Evolutionary conservation across 2,329 filamentous ascomycete genomes (phyloP).

Genomic region (Xylariaceae sp.): DNA sequence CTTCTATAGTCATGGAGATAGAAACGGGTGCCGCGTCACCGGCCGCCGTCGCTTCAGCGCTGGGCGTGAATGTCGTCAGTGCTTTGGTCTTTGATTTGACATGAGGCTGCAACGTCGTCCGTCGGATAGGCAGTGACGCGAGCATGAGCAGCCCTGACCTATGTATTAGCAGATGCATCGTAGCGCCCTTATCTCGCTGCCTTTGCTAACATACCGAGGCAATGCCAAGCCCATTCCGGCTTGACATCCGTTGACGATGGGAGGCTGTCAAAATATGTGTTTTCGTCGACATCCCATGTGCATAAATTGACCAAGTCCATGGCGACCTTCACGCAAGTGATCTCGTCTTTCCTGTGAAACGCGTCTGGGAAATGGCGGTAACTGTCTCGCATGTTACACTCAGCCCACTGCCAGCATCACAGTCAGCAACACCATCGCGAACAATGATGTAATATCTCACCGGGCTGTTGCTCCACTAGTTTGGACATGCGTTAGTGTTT

Average conservation of each 20-base stretch:
- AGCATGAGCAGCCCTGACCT: background rate
- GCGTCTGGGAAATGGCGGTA: background rate
- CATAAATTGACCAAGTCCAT: background rate
- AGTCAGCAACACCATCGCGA: background rate
- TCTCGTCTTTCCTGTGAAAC: background rate
- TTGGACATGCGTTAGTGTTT: background rate
- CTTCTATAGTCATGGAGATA: background rate
- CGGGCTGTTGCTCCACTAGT: background rate
- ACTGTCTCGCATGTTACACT: background rate
- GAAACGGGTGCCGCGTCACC: background rate
- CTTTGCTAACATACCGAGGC: background rate
- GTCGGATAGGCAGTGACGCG: background rate
- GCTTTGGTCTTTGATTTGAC: background rate
- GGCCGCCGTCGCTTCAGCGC: background rate
- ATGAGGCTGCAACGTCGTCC: background rate
- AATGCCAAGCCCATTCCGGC: background rate
- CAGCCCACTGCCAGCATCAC: background rate
- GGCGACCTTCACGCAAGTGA: background rate
- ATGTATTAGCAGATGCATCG: background rate
- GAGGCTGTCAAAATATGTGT: background rate
- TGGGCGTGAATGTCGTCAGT: background rate
- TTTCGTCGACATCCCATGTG: background rate
- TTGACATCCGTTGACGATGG: background rate
- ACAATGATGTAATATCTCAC: background rate
- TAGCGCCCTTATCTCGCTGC: background rate